Conservation (phyloP, 2,329 filamentous ascomycete species). For the Beauveria pseudobassiana region DNA sequence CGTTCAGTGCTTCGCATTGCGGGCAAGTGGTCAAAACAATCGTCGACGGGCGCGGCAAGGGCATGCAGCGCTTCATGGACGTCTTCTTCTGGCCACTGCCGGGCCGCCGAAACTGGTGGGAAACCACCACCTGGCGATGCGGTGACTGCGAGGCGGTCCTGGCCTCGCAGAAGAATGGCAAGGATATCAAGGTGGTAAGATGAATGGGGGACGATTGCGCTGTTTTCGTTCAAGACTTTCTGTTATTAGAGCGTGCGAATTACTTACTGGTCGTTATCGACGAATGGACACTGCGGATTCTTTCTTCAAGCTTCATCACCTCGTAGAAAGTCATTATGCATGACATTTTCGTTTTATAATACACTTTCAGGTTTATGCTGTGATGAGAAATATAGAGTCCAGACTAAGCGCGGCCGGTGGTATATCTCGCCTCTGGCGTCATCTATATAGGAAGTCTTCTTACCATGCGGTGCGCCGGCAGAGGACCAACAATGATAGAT, state of each 20-base stretch:
- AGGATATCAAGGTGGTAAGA: neutral
- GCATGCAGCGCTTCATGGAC: conserved; percentile 21
- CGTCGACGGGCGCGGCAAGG: conserved; percentile 17
- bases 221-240: neutral
- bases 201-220: neutral
- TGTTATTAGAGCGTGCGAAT: neutral
- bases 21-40: conserved; percentile 14
- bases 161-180: conserved; percentile 14
- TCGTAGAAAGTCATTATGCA: neutral
- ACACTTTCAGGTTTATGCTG: no score
- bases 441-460: neutral
- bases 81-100: conserved; percentile 21
- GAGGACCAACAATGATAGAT: neutral
- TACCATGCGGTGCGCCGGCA: neutral
- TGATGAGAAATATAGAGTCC: no score
- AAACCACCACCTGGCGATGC: conserved; percentile 18
- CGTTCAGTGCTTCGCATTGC: conserved; percentile 23
- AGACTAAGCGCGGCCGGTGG: neutral
- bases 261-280: neutral
- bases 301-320: no score
- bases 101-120: conserved; percentile 14
- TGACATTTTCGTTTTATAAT: no score
- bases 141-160: conserved; percentile 18
- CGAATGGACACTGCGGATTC: no score
- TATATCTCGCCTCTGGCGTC: neutral